These are phyloP conservation scores for Fraxinus sp. DNA, from an alignment of 305 asterid genomes.

Conservation along the genomic window DNA sequence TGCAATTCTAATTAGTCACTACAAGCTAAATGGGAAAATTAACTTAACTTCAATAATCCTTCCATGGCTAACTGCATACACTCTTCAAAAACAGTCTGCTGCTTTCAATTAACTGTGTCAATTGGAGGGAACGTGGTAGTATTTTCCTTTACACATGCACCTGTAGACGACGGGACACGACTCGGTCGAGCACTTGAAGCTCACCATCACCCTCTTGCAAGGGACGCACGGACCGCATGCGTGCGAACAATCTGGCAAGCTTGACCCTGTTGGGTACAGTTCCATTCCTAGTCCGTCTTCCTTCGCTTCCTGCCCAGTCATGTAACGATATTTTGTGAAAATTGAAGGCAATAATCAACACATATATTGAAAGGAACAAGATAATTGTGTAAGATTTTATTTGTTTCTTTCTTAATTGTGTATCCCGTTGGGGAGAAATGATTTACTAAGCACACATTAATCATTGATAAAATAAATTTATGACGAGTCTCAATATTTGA, in stretches of 20 bases:
- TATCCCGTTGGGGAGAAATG: neutral
- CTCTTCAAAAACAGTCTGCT: neutral
- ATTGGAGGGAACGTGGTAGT: conserved; percentile 83
- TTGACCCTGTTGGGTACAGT: conserved; percentile 81
- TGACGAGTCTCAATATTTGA: neutral
- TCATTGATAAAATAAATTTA: too few relatives aligned
- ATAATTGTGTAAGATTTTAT: neutral
- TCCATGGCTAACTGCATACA: neutral
- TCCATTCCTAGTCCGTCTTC: conserved; percentile 53
- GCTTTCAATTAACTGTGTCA: conserved; percentile 23
- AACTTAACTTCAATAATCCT: neutral
- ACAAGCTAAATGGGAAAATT: neutral
- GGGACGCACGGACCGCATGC: conserved; percentile 88
- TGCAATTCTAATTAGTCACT: neutral
- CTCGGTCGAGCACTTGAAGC: conserved; percentile 72
- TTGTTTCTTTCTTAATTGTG: neutral
- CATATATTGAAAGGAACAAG: neutral
- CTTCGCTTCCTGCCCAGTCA: conserved; percentile 34
- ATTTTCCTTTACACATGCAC: conserved; percentile 89
- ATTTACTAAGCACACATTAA: neutral
- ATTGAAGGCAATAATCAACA: neutral
- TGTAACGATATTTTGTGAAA: neutral
- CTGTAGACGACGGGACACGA: conserved; percentile 90
- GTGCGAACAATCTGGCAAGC: conserved; percentile 83
- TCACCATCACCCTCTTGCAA: conserved; percentile 82